phyloP scores from a whole-genome alignment of 2,329 filamentous ascomycete species.

The Fusarium humuli region DNA sequence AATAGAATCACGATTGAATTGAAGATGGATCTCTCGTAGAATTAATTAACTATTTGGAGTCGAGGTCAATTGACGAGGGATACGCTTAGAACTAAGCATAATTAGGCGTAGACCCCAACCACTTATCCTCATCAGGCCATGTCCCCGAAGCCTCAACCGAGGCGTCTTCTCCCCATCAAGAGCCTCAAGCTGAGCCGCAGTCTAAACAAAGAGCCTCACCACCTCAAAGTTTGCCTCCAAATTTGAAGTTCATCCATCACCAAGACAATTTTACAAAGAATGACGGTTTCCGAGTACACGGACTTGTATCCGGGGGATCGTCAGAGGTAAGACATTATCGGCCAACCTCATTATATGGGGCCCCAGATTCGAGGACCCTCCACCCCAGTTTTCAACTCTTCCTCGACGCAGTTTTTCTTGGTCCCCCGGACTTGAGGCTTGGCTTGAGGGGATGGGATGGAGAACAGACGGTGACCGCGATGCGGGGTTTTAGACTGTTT shows the following conservation, averaged over 20 bases:
- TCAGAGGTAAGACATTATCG: background rate
- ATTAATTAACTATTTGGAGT: background rate
- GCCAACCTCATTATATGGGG: slow-evolving; percentile 4
- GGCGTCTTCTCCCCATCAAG: background rate
- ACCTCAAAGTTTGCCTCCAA: too few relatives aligned
- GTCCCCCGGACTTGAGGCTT: slow-evolving; percentile 1
- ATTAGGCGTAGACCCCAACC: background rate
- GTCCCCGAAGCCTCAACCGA: background rate
- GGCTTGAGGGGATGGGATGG: background rate
- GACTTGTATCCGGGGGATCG: background rate
- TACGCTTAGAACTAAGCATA: background rate
- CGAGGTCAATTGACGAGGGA: background rate
- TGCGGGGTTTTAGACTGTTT: background rate
- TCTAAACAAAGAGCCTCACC: background rate
- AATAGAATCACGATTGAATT: background rate
- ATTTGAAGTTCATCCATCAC: too few relatives aligned
- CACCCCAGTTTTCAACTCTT: slow-evolving; percentile 1
- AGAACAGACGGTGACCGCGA: background rate
- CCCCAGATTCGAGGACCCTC: slow-evolving; percentile 2
- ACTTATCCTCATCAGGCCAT: slow-evolving; percentile 1
- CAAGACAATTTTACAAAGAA: background rate
- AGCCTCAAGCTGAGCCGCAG: slow-evolving; percentile 10
- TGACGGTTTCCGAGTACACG: background rate
- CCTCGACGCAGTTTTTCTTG: background rate
- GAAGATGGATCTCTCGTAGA: background rate